Percentiles rank a stretch among this genome's conserved stretches.
These are phyloP conservation scores for Umbelopsis ramanniana DNA, from an alignment of 192 early-diverging fungal genomes.

Conservation along the genomic window DNA sequence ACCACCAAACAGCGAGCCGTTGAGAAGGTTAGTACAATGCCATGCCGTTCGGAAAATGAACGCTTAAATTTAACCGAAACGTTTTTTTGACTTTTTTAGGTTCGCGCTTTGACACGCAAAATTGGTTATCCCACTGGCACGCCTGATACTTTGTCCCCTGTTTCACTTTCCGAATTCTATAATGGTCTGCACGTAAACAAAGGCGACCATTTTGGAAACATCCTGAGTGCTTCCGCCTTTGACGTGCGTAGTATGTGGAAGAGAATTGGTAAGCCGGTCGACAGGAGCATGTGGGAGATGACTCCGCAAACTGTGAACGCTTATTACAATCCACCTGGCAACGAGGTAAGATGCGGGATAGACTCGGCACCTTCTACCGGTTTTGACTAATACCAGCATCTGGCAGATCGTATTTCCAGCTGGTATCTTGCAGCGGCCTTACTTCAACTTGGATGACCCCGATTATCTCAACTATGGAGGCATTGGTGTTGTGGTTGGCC, in stretches of 20 bases:
- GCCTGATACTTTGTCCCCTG: constrained; percentile 43
- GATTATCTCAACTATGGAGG: constrained; percentile 68
- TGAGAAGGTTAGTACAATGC: constrained; percentile 33
- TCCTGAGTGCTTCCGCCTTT: constrained; percentile 28
- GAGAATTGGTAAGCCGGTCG: constrained; percentile 32
- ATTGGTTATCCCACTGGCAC: constrained; percentile 47
- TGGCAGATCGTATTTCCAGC: constrained; percentile 52
- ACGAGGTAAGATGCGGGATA: constrained; percentile 34
- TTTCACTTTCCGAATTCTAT: constrained; percentile 51
- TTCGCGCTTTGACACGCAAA: constrained; percentile 48
- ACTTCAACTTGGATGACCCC: constrained; percentile 46
- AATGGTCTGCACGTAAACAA: constrained; percentile 26
- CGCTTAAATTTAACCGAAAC: constrained; percentile 3
- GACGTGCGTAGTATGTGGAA: constrained; percentile 29
- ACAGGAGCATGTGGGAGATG: constrained; percentile 44
- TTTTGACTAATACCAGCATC: constrained; percentile 4
- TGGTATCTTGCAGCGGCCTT: constrained; percentile 62
- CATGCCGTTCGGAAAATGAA: neutral
- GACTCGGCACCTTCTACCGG: neutral
- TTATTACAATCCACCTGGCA: constrained; percentile 51
- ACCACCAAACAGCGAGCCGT: constrained; percentile 44
- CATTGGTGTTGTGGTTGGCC: constrained; percentile 63
- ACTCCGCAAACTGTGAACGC: constrained; percentile 61
- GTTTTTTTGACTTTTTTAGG: constrained; percentile 24
- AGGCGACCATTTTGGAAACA: constrained; percentile 50